Base-by-base conservation (phyloP, 352 stramenopile genomes). In the Pythium utonaiense region DNA sequence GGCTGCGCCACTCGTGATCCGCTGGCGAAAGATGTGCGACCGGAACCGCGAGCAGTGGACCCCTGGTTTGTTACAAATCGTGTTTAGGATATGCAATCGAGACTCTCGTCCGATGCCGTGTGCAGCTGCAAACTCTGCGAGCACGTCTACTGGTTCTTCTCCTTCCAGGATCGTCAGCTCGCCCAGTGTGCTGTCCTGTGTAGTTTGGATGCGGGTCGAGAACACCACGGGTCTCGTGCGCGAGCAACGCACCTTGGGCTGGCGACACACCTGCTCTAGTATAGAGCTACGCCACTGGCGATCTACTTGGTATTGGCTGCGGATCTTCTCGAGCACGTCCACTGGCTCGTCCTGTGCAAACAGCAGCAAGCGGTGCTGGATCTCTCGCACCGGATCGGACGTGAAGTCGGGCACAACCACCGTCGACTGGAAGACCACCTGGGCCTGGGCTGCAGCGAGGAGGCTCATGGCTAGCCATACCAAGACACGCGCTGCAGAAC, bases 101-200 rank as follows among this genome's bases (percentile, higher is more conserved):
- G 64, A 45, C 17, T 58, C 42, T 8, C 70, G 64, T 13, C 49
- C 53, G n/a, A 91, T 60, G 0, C 61, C 24, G 41, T 85, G 63
- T 0, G 61, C 54, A 9, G 55, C 40, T 2, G 67, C 73, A 60
- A 91, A 91, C 16, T 31, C 54, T 27, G 75, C 51, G 19, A 91
- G 65, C 3, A 60, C 70, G 44, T 91, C 78, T 5, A 70, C 78
- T 0, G 78, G 74, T 19, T 88, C 78, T 6, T 80, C 62, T 14
- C 49, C 75, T 56, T 88, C 78, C 16, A 86, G 57, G 12, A 91
- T 57, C 45, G 76, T 34, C n/a, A 91, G 60, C 24, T 69, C 25
- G 10, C 78, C 81, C 21, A 89, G 51, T 0, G 53, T 19, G 8
- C 60, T 67, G 13, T 66, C 71, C 6, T 47, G 22, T 14, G 63